Conservation (phyloP, 1,139 yeast species). For the Pichia sorboxylosa region DNA sequence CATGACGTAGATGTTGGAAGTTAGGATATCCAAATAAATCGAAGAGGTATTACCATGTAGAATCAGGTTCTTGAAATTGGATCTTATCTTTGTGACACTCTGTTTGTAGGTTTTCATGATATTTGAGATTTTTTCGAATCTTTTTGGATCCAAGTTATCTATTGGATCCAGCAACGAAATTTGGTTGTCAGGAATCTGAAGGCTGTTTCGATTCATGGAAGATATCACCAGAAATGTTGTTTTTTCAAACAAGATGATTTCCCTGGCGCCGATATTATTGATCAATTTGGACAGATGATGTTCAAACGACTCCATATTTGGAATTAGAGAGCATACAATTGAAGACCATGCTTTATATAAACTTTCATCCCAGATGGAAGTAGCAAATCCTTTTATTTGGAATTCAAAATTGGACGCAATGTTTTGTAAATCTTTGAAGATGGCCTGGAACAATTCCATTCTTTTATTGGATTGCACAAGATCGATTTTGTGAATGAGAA, state of each 20-base stretch:
- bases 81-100: conserved; percentile 76
- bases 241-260: conserved; percentile 83
- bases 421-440: conserved; percentile 72
- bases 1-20: conserved; percentile 69
- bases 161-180: conserved; percentile 2
- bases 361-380: conserved; percentile 97
- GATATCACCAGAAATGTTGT: conserved; percentile 88
- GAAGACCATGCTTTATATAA: conserved; percentile 95
- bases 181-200: background rate
- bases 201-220: conserved; percentile 40
- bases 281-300: conserved; percentile 67
- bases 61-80: conserved; percentile 69
- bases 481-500: conserved; percentile 91
- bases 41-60: conserved; percentile 64
- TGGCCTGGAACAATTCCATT: conserved; percentile 67
- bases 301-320: conserved; percentile 78
- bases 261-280: conserved; percentile 71
- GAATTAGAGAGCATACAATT: conserved; percentile 88
- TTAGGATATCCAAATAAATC: conserved; percentile 59
- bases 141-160: conserved; percentile 58
- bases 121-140: conserved; percentile 89
- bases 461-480: conserved; percentile 80
- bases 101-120: conserved; percentile 92
- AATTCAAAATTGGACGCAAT: conserved; percentile 74
- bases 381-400: conserved; percentile 78